Evolutionary conservation across 1,139 yeast genomes (phyloP).

Genomic region (Diutina siamensis): DNA sequence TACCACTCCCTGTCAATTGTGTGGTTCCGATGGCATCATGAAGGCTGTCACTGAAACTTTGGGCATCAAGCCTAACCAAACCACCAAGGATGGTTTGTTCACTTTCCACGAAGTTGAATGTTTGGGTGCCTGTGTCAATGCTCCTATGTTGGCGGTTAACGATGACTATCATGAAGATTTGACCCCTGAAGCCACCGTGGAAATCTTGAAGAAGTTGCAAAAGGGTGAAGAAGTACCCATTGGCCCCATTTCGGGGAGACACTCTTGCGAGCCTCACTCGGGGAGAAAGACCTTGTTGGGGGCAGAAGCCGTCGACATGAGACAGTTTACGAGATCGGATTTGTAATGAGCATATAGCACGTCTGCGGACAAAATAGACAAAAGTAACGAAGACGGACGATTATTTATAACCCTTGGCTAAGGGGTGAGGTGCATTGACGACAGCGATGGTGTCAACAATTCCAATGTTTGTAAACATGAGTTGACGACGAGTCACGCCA

Average conservation of each 20-base stretch:
- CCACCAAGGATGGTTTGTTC: constrained; percentile 66
- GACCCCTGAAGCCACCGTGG: constrained; percentile 54
- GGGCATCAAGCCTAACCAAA: constrained; percentile 65
- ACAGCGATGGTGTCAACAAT: too few species aligned
- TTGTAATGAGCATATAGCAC: constrained; percentile 14
- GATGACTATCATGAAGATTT: constrained; percentile 81
- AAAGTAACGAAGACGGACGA: too few species aligned
- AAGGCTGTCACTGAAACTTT: constrained; percentile 54
- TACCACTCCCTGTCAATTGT: constrained; percentile 82
- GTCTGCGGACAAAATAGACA: background rate
- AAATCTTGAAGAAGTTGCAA: constrained; percentile 52
- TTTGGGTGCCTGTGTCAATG: constrained; percentile 87
- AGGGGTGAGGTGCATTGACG: too few species aligned
- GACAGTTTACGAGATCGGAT: constrained; percentile 46
- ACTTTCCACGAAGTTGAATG: constrained; percentile 86
- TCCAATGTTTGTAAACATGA: too few species aligned
- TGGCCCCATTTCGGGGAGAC: constrained; percentile 66
- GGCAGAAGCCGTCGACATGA: constrained; percentile 57
- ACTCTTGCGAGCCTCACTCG: constrained; percentile 64
- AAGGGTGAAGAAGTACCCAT: constrained; percentile 48
- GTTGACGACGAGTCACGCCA: too few species aligned
- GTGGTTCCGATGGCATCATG: constrained; percentile 73
- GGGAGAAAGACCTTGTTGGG: constrained; percentile 56
- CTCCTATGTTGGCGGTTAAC: constrained; percentile 78
- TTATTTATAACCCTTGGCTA: too few species aligned